Base-by-base conservation (phyloP, 345 rosid species). In the Eucalyptus pumila region DNA sequence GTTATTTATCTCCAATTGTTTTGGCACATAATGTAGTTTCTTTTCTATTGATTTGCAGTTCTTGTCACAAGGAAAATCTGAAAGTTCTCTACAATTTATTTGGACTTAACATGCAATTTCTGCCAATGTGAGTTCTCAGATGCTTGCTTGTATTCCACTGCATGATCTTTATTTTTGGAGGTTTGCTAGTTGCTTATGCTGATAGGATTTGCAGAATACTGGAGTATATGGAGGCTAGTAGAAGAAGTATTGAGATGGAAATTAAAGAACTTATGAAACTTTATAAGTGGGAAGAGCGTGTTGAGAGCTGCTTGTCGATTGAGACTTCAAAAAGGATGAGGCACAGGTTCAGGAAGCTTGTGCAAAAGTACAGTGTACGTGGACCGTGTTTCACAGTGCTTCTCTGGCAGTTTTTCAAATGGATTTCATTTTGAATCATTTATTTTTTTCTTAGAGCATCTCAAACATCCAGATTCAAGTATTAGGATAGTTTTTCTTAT, bases 81-180 rank as follows among this genome's bases (percentile, higher is more conserved):
- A 93, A 91, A 89, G 94, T 97, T 81, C 91, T 97, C 87, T 98
- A 96, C 96, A 98, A 98, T 90, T 67, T 94, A 54, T 96, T 94
- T 91, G 99, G 99, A 81, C 94, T 94, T 93, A 95, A 96, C 88
- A 91, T 95, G 89, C 99, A 98, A 90, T 94, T 95, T 91, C 95
- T 96, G 92, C 99, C 99, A 10, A 87, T 90, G 99, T 96, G 91
- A 95, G 96, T 91, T 90, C 69, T 80, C 86, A 62, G 6, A 80
- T 51, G 24, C 88, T 85, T 9, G 56, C 45, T 83, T 8, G 87
- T 47, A 67, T 50, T 86, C 34, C 87, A 24, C 88, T 65, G 40
- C n/a, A 86, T 37, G 86, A 87, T 90, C 72, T 51, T 44, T 50
- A 80, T 27, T 44, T 62, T 69, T 86, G 86, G 85, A 48, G 48